phyloP scores from a whole-genome alignment of 768 basidiomycete genomes.

The Boletus pseudo-olivaceus region DNA sequence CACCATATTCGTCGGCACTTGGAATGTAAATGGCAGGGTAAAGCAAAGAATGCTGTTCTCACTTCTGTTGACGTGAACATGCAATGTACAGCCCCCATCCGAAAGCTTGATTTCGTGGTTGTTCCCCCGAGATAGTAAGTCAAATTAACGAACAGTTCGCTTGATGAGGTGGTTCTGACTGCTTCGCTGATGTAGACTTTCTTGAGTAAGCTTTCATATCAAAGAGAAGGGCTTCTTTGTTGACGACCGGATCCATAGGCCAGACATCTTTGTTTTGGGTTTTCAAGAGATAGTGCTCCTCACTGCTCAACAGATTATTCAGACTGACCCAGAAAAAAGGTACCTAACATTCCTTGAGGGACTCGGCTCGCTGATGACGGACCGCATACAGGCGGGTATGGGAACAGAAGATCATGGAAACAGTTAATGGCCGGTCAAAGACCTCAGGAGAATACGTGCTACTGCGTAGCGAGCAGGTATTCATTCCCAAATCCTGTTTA shows the following conservation, averaged over 20 bases:
- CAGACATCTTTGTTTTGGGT: conserved; percentile 86
- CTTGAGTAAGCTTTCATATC: conserved; percentile 13
- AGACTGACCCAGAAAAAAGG: conserved; percentile 93
- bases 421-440: conserved; percentile 66
- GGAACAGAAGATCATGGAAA: conserved; percentile 80
- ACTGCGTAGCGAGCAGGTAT: conserved; percentile 88
- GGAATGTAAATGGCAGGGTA: conserved; percentile 93
- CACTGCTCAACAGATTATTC: conserved; percentile 95
- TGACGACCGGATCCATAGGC: conserved; percentile 40
- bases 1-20: conserved; percentile 84
- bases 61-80: conserved; percentile 8
- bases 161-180: background rate
- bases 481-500: background rate
- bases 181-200: conserved; percentile 10
- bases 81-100: conserved; percentile 52
- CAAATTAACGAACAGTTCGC: background rate
- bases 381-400: conserved; percentile 64
- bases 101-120: conserved; percentile 89
- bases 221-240: conserved; percentile 24
- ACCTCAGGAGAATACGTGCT: conserved; percentile 76
- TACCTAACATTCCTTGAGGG: conserved; percentile 26
- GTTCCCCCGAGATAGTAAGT: conserved; percentile 76
- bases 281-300: conserved; percentile 98
- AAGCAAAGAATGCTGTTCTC: conserved; percentile 18
- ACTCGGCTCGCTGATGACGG: background rate